A percentile compares a stretch with the other conserved stretches of the same genome.
phyloP scores from a whole-genome alignment of 352 stramenopile genomes.

The Globisporangium viniferum region DNA sequence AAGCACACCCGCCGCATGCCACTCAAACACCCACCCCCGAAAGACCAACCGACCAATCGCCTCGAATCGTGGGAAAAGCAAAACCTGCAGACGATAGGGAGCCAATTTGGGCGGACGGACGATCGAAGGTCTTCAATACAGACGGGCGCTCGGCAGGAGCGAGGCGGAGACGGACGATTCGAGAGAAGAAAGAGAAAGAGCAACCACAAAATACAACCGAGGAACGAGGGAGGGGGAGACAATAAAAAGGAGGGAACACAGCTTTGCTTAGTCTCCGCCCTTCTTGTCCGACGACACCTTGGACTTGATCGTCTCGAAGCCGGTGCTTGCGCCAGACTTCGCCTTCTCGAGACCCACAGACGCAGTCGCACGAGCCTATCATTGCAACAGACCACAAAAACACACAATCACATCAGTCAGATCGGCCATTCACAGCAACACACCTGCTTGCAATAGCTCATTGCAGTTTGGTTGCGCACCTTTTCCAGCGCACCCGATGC shows the following conservation, averaged over 20 bases:
- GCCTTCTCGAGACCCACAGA: constrained; percentile 72
- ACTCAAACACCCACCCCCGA: background rate
- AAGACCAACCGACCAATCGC: background rate
- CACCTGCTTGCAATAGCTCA: background rate
- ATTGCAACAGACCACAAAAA: background rate
- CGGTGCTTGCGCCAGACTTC: constrained; percentile 66
- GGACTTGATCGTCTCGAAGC: constrained; percentile 75
- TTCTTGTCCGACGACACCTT: constrained; percentile 68
- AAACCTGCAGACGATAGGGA: background rate
- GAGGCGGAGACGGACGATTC: background rate
- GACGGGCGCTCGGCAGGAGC: background rate
- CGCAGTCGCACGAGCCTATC: constrained; percentile 57
- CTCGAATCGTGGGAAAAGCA: background rate
- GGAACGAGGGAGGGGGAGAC: background rate
- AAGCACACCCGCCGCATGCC: background rate
- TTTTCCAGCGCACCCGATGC: constrained; percentile 70
- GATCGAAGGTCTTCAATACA: background rate
- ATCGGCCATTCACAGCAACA: background rate
- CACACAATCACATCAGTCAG: background rate
- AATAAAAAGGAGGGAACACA: background rate
- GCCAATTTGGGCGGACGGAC: background rate
- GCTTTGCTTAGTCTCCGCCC: constrained; percentile 28
- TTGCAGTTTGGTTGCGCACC: constrained; percentile 22
- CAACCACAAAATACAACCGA: constrained; percentile 8
- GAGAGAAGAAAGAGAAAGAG: background rate